Percentiles rank a stretch among this genome's conserved stretches.
These are phyloP conservation scores for Omphalotus olearius DNA, from an alignment of 1,284 basidiomycete species.

Conservation along the genomic window DNA sequence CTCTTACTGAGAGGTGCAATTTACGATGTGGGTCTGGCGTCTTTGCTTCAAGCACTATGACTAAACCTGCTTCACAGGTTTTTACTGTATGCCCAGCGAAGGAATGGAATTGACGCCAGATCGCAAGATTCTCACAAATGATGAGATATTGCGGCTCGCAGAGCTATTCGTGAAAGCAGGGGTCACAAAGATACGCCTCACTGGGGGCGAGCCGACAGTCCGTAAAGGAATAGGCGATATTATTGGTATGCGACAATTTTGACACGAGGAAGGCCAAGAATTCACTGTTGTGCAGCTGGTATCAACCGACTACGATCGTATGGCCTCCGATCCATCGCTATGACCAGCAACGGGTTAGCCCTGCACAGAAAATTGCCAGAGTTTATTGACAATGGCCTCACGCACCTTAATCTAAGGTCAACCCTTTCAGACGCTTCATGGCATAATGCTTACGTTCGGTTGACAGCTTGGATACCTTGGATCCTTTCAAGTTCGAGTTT, in stretches of 20 bases:
- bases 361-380: constrained; percentile 69
- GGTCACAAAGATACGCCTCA: constrained; percentile 83
- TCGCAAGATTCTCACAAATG: constrained; percentile 66
- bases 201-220: constrained; percentile 86
- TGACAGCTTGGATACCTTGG: constrained; percentile 76
- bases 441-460: constrained; percentile 7
- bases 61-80: constrained; percentile 42
- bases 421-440: not conserved
- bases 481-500: constrained; percentile 84
- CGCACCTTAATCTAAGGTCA: constrained; percentile 80
- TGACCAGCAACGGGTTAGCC: constrained; percentile 83
- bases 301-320: constrained; percentile 50
- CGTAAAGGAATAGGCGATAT: constrained; percentile 75
- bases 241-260: constrained; percentile 45
- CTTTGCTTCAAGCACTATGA: not conserved
- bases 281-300: constrained; percentile 33
- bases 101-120: constrained; percentile 75
- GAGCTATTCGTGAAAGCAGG: constrained; percentile 78
- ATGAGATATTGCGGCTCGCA: constrained; percentile 74
- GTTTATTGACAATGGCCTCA: constrained; percentile 70
- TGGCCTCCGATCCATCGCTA: constrained; percentile 75
- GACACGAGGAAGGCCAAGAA: not conserved
- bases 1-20: constrained; percentile 85
- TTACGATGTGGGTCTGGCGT: constrained; percentile 58
- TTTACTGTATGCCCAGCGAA: constrained; percentile 88